These are phyloP conservation scores for Dysphania ambrosioides DNA, from an alignment of 148 eudicot species.

Conservation along the genomic window DNA sequence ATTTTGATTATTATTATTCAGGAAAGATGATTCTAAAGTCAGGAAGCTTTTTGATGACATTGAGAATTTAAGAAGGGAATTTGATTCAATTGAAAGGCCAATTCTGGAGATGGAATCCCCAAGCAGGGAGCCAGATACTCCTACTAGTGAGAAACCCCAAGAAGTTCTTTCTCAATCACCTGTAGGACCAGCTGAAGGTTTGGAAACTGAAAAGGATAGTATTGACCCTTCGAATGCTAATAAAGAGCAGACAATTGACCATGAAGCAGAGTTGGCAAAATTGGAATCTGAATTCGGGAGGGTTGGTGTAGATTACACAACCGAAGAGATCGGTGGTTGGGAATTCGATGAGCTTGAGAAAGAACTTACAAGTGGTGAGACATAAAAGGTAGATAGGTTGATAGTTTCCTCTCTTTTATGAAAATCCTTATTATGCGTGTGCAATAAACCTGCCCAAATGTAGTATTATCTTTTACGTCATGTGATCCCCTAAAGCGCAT, in stretches of 20 bases:
- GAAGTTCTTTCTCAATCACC: conserved; percentile 31
- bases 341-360: conserved; percentile 89
- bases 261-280: conserved; percentile 77
- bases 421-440: neutral
- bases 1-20: conserved; percentile 29
- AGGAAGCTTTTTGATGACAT: conserved; percentile 69
- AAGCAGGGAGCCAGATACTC: conserved; percentile 38
- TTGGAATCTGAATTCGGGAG: conserved; percentile 79
- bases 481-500: conserved; percentile 22
- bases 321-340: conserved; percentile 79
- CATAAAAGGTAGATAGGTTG: conserved; percentile 25
- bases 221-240: conserved; percentile 29
- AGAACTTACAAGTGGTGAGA: conserved; percentile 46
- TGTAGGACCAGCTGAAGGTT: conserved; percentile 21
- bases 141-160: conserved; percentile 37
- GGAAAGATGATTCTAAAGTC: conserved; percentile 67
- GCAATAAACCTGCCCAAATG: conserved; percentile 1
- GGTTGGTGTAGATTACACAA: conserved; percentile 43
- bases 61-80: conserved; percentile 64
- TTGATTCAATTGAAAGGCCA: conserved; percentile 83
- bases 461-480: conserved; percentile 23
- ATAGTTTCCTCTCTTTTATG: neutral
- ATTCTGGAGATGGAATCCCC: conserved; percentile 68
- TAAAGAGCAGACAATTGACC: conserved; percentile 52
- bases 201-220: conserved; percentile 32